Base-by-base conservation (phyloP, 805 yeast species). In the Suhomyces emberorum region DNA sequence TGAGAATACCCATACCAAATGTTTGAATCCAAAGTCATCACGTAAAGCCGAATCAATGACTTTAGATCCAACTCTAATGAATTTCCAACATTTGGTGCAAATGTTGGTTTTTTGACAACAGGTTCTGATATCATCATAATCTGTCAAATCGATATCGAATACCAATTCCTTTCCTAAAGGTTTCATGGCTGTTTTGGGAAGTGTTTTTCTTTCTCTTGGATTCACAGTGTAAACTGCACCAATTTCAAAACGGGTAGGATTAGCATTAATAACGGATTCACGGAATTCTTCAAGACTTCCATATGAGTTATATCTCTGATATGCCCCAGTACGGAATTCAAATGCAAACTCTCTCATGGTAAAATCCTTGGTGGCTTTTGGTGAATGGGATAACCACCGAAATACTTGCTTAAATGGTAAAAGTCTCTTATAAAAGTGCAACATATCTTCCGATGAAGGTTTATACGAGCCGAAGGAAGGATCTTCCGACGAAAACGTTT, bases 111-210 rank as follows among this genome's bases (percentile, higher is more conserved):
- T 89, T 9, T 79, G 67, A 58, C 98, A 93, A 61, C 98, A 93
- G 0, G 97, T 91, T 63, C 98, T 79, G 48, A 87, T 76, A 17
- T 81, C 84, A 61, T 91, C 98, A 58, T 93, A 93, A 66, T 93
- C 98, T 17, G 96, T 93, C 71, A 93, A 78, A 81, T 93, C 98
- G 46, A 93, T 91, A 79, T 93, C 98, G 47, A 93, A 83, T 5
- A 89, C 96, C 39, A 93, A 70, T 57, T 93, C 98, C 58, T 93
- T 93, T 46, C 77, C 71, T 22, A 82, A 51, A 1, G 98, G 93
- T 50, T 78, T 81, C 81, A 88, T 77, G 15, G 86, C 83, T 20
- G 72, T 72, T 48, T 85, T 85, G 14, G 95, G 77, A 11, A 88
- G 67, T 7, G 79, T 71, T 52, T 86, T 89, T 35, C 95, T 72